Evolutionary conservation across 2,329 filamentous ascomycete genomes (phyloP).

Genomic region (Fusarium poae): DNA sequence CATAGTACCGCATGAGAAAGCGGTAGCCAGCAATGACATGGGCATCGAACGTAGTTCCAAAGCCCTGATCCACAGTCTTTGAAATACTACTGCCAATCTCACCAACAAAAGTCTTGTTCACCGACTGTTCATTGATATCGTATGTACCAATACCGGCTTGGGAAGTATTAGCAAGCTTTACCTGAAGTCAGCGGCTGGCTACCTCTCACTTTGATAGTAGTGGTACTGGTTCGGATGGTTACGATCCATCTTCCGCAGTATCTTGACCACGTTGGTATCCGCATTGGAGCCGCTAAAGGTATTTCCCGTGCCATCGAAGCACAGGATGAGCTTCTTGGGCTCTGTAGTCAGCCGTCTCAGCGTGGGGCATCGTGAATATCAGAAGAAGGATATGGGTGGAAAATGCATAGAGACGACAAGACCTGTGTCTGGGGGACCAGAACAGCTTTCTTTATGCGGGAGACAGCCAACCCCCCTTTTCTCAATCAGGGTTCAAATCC

Average conservation of each 20-base stretch:
- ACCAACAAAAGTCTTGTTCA: constrained; percentile 55
- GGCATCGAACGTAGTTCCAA: constrained; percentile 62
- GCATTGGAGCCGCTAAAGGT: constrained; percentile 60
- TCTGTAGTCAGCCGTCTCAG: constrained; percentile 29
- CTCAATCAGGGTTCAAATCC: no score
- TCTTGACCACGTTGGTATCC: constrained; percentile 68
- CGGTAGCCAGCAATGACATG: constrained; percentile 67
- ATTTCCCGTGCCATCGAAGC: constrained; percentile 64
- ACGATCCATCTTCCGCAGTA: constrained; percentile 62
- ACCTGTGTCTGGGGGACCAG: constrained; percentile 5
- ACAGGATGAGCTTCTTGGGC: constrained; percentile 60
- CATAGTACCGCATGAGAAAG: constrained; percentile 68
- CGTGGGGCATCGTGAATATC: constrained; percentile 33
- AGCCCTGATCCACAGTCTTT: constrained; percentile 58
- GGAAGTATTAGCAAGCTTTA: background rate
- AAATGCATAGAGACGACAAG: background rate
- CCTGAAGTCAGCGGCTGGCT: no score
- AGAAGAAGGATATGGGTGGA: background rate
- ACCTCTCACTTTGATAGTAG: constrained; percentile 62
- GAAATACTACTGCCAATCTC: constrained; percentile 54
- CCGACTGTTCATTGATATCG: constrained; percentile 58
- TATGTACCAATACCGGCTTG: constrained; percentile 65
- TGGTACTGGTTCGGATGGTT: constrained; percentile 60
- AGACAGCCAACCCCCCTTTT: background rate
- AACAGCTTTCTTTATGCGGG: constrained; percentile 30